Evolutionary conservation across 2,329 filamentous ascomycete genomes (phyloP), one percentile per base, ranked within the genome.

Genomic region (Zasmidium citrigriseum): DNA sequence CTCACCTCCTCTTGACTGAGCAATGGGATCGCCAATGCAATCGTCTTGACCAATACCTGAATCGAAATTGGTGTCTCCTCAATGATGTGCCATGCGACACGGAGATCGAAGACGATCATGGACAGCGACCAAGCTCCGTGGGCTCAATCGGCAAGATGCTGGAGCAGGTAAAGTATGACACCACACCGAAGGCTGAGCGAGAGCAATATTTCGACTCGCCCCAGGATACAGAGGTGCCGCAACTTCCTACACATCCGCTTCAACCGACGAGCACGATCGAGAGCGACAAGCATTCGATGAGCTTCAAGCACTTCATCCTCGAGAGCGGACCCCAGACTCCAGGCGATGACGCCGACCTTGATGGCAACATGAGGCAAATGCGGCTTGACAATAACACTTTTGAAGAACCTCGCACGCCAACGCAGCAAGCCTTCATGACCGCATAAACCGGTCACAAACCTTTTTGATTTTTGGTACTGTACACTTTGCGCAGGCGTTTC

Each of bases 21-120:
- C 79, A 79, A 62, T 82, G 79, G 79, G 76, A 77, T 38, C 72
- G 78, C 16, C 79, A 82, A 64, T 76, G 77, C 55, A 77, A 77
- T 57, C 74, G 79, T 1, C 67, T 82, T 1, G 71, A 77, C 34
- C 75, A 79, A 57, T 80, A 79, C 58, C 70, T 82, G 7, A 70
- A 77, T 45, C 75, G 79, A 46, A 82, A 82, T 62, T 74, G 75
- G 65, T 77, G 78, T 57, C 68, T 80, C 16, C 72, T 77, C 1
- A 73, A 78, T 53, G 74, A 76, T 11, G 70, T 81, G 14, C 75
- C 76, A 1, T 75, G 75, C 3, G 65, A 75, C 2, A 70, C 78
- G 70, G 75, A 78, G 34, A 73, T 79, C 4, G 75, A 78, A 48
- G 78, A 80, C 47, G 78, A 80, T 60, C 73, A 77, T 11, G 78